phyloP scores from a whole-genome alignment of 202 grass and related monocot genomes.

The Saccharum hybrid region DNA sequence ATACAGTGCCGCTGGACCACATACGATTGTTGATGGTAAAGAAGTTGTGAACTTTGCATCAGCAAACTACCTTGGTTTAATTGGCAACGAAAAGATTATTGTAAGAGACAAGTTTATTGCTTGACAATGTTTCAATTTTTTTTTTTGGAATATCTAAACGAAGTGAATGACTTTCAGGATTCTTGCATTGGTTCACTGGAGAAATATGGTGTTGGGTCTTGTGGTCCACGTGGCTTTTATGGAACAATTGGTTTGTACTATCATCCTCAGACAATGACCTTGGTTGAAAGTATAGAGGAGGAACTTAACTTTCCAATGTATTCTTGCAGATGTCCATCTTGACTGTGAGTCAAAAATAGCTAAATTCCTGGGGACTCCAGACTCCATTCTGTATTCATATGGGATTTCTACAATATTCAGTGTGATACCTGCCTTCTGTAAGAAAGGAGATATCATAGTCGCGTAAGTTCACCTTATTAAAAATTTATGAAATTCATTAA shows the following conservation, averaged over 20 bases:
- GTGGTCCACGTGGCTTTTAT: constrained; percentile 96
- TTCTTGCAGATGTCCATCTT: constrained; percentile 91
- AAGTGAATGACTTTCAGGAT: constrained; percentile 58
- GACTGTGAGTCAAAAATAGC: constrained; percentile 95
- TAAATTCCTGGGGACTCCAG: constrained; percentile 82
- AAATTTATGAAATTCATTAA: not conserved
- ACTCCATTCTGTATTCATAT: constrained; percentile 97
- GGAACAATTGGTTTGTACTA: constrained; percentile 93
- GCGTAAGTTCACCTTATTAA: constrained; percentile 72
- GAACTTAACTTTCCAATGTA: constrained; percentile 51
- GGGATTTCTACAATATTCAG: constrained; percentile 99
- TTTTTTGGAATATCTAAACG: constrained; percentile 40
- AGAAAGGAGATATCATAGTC: constrained; percentile 99
- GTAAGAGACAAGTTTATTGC: constrained; percentile 60
- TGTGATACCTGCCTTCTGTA: constrained; percentile 98
- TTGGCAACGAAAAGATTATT: constrained; percentile 91
- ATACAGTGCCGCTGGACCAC: constrained; percentile 85
- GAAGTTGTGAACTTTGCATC: constrained; percentile 98
- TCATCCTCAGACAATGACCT: constrained; percentile 23
- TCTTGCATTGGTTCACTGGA: constrained; percentile 86
- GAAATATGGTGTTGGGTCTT: constrained; percentile 99
- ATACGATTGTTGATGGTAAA: constrained; percentile 82
- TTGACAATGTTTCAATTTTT: constrained; percentile 24
- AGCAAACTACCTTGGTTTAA: constrained; percentile 95
- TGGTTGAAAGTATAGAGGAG: constrained; percentile 36